A percentile compares a stretch with the other conserved stretches of the same genome.
phyloP scores from a whole-genome alignment of 805 yeast species.

The Candida koratica region DNA sequence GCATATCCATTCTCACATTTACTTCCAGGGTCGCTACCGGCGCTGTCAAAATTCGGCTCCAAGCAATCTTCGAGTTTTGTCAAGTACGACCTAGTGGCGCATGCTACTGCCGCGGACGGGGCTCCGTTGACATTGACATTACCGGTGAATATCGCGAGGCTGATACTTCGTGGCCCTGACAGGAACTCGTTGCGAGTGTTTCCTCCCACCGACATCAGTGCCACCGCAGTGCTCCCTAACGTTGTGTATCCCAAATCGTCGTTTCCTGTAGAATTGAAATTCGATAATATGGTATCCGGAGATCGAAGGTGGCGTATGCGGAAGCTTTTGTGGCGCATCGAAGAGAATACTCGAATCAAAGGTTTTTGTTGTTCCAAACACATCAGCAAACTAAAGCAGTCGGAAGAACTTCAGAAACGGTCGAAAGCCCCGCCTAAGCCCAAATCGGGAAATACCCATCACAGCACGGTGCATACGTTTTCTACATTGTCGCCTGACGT shows the following conservation, averaged over 20 bases:
- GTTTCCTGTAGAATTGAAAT: slow-evolving; percentile 75
- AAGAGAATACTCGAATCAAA: slow-evolving; percentile 69
- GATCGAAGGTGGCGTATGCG: slow-evolving; percentile 88
- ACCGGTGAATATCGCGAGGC: slow-evolving; percentile 72
- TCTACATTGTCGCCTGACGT: slow-evolving; percentile 15
- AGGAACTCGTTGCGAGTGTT: slow-evolving; percentile 84
- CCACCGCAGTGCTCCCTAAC: slow-evolving; percentile 82
- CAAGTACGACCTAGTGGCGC: slow-evolving; percentile 73
- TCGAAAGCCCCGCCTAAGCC: slow-evolving; percentile 3
- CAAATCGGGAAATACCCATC: slow-evolving; percentile 20
- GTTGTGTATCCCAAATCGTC: slow-evolving; percentile 85
- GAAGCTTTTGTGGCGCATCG: slow-evolving; percentile 82
- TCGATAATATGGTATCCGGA: slow-evolving; percentile 63
- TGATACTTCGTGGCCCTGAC: slow-evolving; percentile 77
- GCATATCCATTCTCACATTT: slow-evolving; percentile 90
- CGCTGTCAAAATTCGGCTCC: slow-evolving; percentile 64
- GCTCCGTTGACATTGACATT: slow-evolving; percentile 40
- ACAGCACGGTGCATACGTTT: slow-evolving; percentile 28
- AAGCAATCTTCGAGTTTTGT: slow-evolving; percentile 48
- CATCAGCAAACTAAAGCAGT: slow-evolving; percentile 41
- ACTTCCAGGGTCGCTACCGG: slow-evolving; percentile 84
- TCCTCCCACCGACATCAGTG: slow-evolving; percentile 91
- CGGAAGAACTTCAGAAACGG: slow-evolving; percentile 36
- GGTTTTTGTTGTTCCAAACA: slow-evolving; percentile 59
- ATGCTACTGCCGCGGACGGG: slow-evolving; percentile 28